Evolutionary conservation across 768 basidiomycete species (phyloP).

Genomic region (Mycena floridula): DNA sequence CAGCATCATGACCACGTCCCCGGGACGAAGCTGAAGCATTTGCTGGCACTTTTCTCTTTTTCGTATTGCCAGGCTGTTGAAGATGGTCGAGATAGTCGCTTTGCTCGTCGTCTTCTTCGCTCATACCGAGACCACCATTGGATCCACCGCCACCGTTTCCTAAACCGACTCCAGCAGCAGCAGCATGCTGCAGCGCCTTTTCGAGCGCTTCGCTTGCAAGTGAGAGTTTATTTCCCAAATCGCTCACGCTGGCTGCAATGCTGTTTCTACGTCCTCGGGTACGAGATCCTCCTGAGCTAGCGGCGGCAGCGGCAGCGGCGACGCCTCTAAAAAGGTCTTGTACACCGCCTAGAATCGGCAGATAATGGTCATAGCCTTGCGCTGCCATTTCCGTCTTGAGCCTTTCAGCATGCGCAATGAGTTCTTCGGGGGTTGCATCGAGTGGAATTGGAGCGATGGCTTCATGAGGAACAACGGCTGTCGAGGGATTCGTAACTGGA

Average conservation of each 20-base stretch:
- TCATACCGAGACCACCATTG: not conserved
- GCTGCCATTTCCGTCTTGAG: constrained; percentile 54
- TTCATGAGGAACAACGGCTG: not conserved
- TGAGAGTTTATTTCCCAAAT: not conserved
- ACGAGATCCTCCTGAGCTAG: constrained; percentile 14
- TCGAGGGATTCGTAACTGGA: not conserved
- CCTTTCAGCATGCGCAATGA: constrained; percentile 50
- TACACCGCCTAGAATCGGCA: constrained; percentile 47
- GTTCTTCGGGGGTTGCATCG: constrained; percentile 49
- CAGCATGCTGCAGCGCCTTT: not conserved
- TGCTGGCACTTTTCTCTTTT: constrained; percentile 83
- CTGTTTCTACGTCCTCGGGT: constrained; percentile 8
- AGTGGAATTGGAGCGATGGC: constrained; percentile 20
- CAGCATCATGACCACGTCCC: constrained; percentile 20
- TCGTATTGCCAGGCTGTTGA: constrained; percentile 76
- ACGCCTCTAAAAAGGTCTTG: constrained; percentile 33
- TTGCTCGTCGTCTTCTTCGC: constrained; percentile 34
- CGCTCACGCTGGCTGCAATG: not conserved
- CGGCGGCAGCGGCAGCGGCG: constrained; percentile 11
- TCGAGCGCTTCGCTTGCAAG: not conserved
- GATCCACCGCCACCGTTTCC: not conserved
- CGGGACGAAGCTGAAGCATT: constrained; percentile 45
- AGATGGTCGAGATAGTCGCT: constrained; percentile 65
- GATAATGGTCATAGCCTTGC: constrained; percentile 50
- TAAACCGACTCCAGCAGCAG: constrained; percentile 2